Base-by-base conservation (phyloP, 768 basidiomycete species). In the Neoboletus magnificus region DNA sequence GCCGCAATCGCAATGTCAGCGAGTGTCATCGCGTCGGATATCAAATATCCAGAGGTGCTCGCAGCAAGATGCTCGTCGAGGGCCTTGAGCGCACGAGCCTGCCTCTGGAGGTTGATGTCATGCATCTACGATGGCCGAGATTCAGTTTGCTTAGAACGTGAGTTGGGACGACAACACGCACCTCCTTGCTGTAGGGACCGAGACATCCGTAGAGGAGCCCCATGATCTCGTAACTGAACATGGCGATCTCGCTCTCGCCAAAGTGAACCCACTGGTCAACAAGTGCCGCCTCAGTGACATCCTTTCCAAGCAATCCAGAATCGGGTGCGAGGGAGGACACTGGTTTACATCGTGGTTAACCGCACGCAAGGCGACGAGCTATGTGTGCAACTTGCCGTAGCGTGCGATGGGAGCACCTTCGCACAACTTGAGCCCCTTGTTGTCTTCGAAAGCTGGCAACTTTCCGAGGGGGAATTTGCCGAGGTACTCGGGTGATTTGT, bases 241-340 rank as follows among this genome's bases (percentile, higher is more conserved):
- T 8, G 40, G 57, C n/a, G 30, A 71, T 67, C 44, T 70, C 69
- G 12, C 50, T 54, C 44, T 70, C 69, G 10, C 56, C 63, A 44
- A 70, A 70, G 30, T 70, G 69, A 18, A 70, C 55, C 69, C 69
- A 70, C 36, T 70, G 70, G 44, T 70, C 70, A 1, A 71, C 58
- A 27, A 70, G 66, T 3, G 66, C 67, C 23, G 66, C 52, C 42
- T 70, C 70, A 6, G 18, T 45, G 15, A 37, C 48, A 10, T 58
- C 44, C 29, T 64, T 66, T 32, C 67, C 65, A n/a, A 70, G 62
- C 40, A 70, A 56, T 30, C 60, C 60, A 25, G 65, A 65, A 37
- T 64, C 55, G 7, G 70, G 70, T 23, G 58, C 65, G 18, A 67
- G 55, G 20, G 67, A 65, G 20, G 60, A 54, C 40, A 70, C 69